These are phyloP conservation scores for Xylaria sp. DNA, from an alignment of 2,329 filamentous ascomycete genomes.

Conservation along the genomic window DNA sequence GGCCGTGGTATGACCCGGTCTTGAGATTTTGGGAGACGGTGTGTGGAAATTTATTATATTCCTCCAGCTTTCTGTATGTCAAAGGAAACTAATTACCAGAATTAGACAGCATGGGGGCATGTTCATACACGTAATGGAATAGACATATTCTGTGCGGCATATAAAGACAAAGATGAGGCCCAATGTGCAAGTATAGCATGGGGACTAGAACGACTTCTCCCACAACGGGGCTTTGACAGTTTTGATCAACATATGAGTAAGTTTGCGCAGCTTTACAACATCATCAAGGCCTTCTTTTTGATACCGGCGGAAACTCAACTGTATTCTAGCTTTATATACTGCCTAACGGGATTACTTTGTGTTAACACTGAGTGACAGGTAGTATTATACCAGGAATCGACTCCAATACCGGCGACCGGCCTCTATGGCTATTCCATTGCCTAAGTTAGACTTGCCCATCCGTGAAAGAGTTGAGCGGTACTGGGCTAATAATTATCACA, in stretches of 20 bases:
- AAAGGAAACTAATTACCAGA: not conserved
- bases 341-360: not conserved
- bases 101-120: constrained; percentile 2
- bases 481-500: not conserved
- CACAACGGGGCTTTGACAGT: not conserved
- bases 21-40: not conserved
- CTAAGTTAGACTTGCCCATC: constrained; percentile 4
- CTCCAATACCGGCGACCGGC: not conserved
- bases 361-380: not conserved
- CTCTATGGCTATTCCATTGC: constrained; percentile 12
- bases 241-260: not conserved
- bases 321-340: not conserved
- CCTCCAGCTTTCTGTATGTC: not conserved
- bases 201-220: not conserved
- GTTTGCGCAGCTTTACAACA: not conserved
- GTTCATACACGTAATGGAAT: not conserved
- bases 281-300: not conserved
- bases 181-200: not conserved
- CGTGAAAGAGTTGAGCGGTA: not conserved
- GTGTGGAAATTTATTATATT: not conserved
- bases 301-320: not conserved
- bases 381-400: not conserved
- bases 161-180: not conserved
- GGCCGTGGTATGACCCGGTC: constrained; percentile 4
- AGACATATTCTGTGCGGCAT: not conserved